phyloP scores from a whole-genome alignment of 2,329 filamentous ascomycete genomes.

The Colletotrichum tofieldiae region DNA sequence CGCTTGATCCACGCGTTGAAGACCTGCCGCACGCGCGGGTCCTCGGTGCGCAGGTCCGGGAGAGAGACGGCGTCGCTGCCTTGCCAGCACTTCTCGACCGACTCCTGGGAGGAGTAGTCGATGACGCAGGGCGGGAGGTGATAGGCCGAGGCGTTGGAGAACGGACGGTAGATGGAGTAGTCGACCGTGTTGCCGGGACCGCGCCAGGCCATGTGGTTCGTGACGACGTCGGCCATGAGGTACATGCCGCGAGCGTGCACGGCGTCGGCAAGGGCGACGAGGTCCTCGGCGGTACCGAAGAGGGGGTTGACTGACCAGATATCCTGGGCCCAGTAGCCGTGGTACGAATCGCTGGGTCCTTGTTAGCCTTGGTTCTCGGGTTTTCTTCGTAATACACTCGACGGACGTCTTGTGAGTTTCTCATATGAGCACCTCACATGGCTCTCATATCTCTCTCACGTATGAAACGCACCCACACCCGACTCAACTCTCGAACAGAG shows the following conservation, averaged over 20 bases:
- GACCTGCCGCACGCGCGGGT: constrained; percentile 61
- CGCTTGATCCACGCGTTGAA: constrained; percentile 73
- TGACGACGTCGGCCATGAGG: constrained; percentile 75
- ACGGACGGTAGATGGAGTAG: constrained; percentile 53
- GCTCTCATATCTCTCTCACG: not conserved
- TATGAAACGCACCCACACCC: too few relatives aligned
- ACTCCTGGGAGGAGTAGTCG: constrained; percentile 67
- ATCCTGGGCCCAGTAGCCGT: constrained; percentile 70
- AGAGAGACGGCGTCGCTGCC: constrained; percentile 66
- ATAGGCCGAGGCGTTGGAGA: constrained; percentile 71
- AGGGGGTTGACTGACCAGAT: constrained; percentile 69
- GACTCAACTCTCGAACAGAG: not conserved
- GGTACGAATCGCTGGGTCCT: constrained; percentile 61
- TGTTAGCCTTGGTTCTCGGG: constrained; percentile 46
- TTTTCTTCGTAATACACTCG: not conserved
- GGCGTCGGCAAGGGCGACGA: constrained; percentile 69
- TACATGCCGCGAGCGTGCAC: constrained; percentile 70
- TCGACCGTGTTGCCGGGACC: constrained; percentile 66
- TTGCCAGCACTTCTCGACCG: constrained; percentile 66
- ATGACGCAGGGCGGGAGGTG: constrained; percentile 71
- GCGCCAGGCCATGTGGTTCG: constrained; percentile 65
- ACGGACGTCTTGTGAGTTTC: not conserved
- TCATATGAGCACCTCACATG: not conserved
- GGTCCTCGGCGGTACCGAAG: constrained; percentile 72
- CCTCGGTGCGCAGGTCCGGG: constrained; percentile 74